Conservation (phyloP, 148 eudicot genomes). For the Chenopodium suecicum region DNA sequence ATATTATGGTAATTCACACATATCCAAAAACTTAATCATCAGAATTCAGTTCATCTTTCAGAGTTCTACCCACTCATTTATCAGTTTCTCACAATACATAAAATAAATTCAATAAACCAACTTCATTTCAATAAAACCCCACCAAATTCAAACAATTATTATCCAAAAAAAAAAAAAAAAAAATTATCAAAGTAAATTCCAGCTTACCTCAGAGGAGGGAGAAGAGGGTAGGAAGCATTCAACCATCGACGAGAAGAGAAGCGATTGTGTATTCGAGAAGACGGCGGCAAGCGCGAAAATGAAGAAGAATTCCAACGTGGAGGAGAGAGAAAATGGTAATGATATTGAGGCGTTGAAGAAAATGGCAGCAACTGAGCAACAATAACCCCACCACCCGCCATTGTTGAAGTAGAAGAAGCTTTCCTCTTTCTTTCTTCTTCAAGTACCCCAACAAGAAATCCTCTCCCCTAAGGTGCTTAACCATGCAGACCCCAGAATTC, state of each 20-base stretch:
- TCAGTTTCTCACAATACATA: background rate
- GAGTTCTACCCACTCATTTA: background rate
- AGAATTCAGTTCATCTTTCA: background rate
- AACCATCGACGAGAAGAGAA: conserved; percentile 42
- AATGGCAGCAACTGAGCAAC: conserved; percentile 45
- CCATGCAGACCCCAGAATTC: conserved; percentile 36
- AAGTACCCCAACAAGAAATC: conserved; percentile 35
- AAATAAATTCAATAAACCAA: background rate
- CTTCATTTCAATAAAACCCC: background rate
- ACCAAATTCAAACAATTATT: background rate
- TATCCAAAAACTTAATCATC: background rate
- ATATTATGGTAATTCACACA: background rate
- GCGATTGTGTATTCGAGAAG: conserved; percentile 36
- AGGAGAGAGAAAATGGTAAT: conserved; percentile 20
- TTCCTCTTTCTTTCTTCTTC: conserved; percentile 40
- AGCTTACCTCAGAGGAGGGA: conserved; percentile 36
- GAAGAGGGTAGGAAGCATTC: conserved; percentile 22
- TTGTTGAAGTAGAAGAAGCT: conserved; percentile 14
- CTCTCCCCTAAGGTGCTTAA: conserved; percentile 28
- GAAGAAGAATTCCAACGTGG: conserved; percentile 17
- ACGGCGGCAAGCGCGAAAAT: conserved; percentile 31
- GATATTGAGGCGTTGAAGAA: conserved; percentile 14
- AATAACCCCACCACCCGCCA: conserved; percentile 37
- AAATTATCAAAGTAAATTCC: background rate
- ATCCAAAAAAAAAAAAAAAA: background rate